Evolutionary conservation across 2,329 filamentous ascomycete genomes (phyloP).

Genomic region (Penicillium olsonii): DNA sequence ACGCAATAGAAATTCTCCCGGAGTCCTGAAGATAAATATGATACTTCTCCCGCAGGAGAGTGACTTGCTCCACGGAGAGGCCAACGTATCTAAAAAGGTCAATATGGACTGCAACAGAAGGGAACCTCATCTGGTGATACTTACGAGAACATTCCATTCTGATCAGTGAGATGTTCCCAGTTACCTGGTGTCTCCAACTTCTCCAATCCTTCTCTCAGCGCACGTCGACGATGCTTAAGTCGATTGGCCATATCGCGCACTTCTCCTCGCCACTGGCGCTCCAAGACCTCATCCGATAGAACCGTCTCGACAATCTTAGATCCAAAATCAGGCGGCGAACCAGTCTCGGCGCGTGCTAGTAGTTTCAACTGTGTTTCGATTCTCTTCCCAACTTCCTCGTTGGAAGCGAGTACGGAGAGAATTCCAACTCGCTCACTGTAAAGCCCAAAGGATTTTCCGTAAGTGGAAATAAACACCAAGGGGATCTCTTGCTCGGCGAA

Average conservation of each 20-base stretch:
- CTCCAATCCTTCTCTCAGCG: constrained; percentile 8
- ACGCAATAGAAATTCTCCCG: constrained; percentile 20
- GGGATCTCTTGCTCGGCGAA: constrained; percentile 16
- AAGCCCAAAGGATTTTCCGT: constrained; percentile 17
- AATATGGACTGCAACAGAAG: neutral
- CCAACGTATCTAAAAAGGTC: constrained; percentile 16
- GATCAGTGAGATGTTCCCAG: constrained; percentile 16
- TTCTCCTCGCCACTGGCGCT: constrained; percentile 15
- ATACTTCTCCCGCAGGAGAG: constrained; percentile 8
- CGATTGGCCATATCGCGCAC: constrained; percentile 12
- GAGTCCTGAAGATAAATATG: constrained; percentile 19
- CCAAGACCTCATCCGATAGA: constrained; percentile 4
- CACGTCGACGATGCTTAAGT: constrained; percentile 7
- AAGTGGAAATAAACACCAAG: constrained; percentile 13
- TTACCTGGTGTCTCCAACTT: constrained; percentile 15
- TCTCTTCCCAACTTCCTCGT: constrained; percentile 7
- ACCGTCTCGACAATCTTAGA: constrained; percentile 13
- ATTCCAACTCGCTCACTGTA: constrained; percentile 19
- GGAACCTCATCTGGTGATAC: neutral
- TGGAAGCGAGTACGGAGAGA: constrained; percentile 10
- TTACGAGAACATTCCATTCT: constrained; percentile 21
- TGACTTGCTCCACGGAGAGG: constrained; percentile 13
- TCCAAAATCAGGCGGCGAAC: constrained; percentile 16
- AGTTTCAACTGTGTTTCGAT: constrained; percentile 9
- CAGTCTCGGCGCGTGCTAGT: constrained; percentile 10